A percentile compares a stretch with the other conserved stretches of the same genome.
These are phyloP conservation scores for Cadophora luteo-olivacea DNA, from an alignment of 2,329 filamentous ascomycete species.

Conservation along the genomic window DNA sequence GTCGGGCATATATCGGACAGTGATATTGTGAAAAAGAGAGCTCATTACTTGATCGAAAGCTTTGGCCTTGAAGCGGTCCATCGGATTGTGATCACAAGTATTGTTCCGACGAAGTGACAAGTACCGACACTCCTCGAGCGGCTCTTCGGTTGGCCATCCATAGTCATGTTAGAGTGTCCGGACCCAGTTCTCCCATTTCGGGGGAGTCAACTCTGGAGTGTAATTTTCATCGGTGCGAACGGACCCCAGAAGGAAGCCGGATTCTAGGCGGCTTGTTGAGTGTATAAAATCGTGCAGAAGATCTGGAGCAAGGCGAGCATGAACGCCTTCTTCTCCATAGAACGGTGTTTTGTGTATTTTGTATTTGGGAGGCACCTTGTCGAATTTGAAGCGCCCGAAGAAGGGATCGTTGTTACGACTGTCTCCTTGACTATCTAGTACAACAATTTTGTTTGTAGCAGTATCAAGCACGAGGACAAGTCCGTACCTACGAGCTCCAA, in stretches of 20 bases:
- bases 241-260: constrained; percentile 16
- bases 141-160: constrained; percentile 19
- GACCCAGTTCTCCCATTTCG: constrained; percentile 22
- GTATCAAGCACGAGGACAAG: constrained; percentile 17
- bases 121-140: constrained; percentile 21
- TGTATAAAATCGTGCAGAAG: constrained; percentile 20
- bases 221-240: constrained; percentile 15
- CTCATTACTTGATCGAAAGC: constrained; percentile 17
- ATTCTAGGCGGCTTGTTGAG: constrained; percentile 13
- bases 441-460: constrained; percentile 16
- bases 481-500: constrained; percentile 15
- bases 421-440: constrained; percentile 10
- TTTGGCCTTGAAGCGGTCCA: constrained; percentile 7
- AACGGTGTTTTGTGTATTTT: constrained; percentile 15
- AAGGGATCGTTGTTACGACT: constrained; percentile 11
- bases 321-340: constrained; percentile 7
- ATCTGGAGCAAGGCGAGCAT: constrained; percentile 17
- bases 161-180: constrained; percentile 13
- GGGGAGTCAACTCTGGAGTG: constrained; percentile 21
- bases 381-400: constrained; percentile 19
- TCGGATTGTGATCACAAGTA: constrained; percentile 22
- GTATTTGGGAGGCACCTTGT: constrained; percentile 9
- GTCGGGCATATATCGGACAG: constrained; percentile 19
- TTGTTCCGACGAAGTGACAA: constrained; percentile 16
- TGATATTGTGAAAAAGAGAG: constrained; percentile 17